Evolutionary conservation across 129 eudicot species (phyloP).

Genomic region (Smallanthus sonchifolius): DNA sequence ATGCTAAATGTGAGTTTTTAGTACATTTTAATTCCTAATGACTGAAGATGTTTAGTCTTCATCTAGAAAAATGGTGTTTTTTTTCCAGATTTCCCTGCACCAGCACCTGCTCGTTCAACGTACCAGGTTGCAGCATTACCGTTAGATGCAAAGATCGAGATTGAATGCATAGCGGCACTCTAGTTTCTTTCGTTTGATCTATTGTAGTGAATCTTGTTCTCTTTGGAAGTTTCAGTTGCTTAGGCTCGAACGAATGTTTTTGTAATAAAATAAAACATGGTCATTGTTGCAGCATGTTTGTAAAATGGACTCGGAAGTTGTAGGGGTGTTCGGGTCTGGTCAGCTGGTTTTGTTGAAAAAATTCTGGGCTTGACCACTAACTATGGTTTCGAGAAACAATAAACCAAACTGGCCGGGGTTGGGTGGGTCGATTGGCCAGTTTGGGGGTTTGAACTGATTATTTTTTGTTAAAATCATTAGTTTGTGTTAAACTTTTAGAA

Average conservation of each 20-base stretch:
- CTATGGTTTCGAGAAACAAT: neutral
- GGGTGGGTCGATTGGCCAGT: neutral
- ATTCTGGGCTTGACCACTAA: neutral
- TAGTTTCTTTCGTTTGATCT: conserved; percentile 21
- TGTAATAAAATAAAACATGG: conserved; percentile 8
- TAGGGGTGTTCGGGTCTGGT: too few species aligned
- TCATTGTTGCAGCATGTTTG: conserved; percentile 5
- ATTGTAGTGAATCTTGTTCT: conserved; percentile 5
- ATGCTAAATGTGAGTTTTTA: conserved; percentile 80
- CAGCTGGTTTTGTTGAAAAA: too few species aligned
- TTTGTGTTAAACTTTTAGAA: too few species aligned
- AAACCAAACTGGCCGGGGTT: neutral
- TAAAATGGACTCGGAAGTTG: neutral
- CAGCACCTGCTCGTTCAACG: conserved; percentile 95
- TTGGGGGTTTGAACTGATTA: neutral
- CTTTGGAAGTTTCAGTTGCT: neutral
- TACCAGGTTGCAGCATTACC: conserved; percentile 98
- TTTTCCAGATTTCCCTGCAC: conserved; percentile 72
- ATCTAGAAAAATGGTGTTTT: neutral
- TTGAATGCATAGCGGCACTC: conserved; percentile 82
- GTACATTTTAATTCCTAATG: neutral
- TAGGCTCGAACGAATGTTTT: neutral
- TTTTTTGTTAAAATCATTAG: too few species aligned
- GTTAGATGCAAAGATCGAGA: conserved; percentile 77
- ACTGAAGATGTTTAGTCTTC: neutral